Percentiles rank a stretch among this genome's conserved stretches.
Conservation (phyloP, 140 eudicot species). For the Cichorium intybus region DNA sequence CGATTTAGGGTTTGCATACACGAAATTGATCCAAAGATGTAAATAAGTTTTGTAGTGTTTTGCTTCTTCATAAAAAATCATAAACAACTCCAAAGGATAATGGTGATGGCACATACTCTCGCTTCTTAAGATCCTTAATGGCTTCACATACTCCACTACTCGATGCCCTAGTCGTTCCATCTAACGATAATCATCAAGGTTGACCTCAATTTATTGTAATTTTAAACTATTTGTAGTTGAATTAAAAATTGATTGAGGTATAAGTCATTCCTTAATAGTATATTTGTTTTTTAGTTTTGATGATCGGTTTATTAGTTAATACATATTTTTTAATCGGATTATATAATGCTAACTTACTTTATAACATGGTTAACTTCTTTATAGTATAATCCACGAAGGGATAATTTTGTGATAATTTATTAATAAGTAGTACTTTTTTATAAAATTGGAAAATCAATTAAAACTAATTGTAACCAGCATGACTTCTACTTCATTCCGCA, state of each 20-base stretch:
- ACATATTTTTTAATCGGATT: neutral
- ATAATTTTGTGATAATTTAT: too few relatives aligned
- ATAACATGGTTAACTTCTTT: too few relatives aligned
- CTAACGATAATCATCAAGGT: conserved; percentile 99
- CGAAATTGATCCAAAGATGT: too few relatives aligned
- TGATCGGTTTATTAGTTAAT: conserved; percentile 12
- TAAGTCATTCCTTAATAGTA: neutral
- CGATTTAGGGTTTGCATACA: too few relatives aligned
- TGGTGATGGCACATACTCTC: conserved; percentile 51
- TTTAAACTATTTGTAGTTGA: neutral
- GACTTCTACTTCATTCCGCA: too few relatives aligned
- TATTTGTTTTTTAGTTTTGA: neutral
- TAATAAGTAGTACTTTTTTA: too few relatives aligned
- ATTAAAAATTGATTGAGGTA: neutral
- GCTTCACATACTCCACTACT: conserved; percentile 92
- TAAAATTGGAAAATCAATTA: too few relatives aligned
- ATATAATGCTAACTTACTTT: too few relatives aligned
- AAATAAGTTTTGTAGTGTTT: too few relatives aligned
- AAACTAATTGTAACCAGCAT: too few relatives aligned
- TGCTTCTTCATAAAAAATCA: conserved; percentile 19
- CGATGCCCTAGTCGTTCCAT: conserved; percentile 82
- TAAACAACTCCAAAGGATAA: neutral
- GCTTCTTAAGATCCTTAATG: conserved; percentile 78
- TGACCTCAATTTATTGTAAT: neutral
- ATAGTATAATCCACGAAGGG: too few relatives aligned